Conservation (phyloP, 73 alveolate genomes). For the Stentor roeselii region DNA sequence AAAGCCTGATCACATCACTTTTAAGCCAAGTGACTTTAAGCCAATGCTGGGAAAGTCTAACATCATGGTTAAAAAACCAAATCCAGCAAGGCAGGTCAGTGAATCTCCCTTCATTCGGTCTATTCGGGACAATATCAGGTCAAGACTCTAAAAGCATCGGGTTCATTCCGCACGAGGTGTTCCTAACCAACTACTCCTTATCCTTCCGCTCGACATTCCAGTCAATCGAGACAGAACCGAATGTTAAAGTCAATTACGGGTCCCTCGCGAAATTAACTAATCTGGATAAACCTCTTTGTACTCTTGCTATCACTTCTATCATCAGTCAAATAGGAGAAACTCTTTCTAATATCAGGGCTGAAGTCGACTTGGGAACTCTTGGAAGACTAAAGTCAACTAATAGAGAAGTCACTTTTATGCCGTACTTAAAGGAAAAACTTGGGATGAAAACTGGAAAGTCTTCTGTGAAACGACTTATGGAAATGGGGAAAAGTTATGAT, state of each 20-base stretch:
- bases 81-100: slow-evolving; percentile 56
- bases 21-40: slow-evolving; percentile 59
- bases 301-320: slow-evolving; percentile 37
- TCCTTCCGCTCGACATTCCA: slow-evolving; percentile 29
- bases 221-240: slow-evolving; percentile 43
- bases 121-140: slow-evolving; percentile 46
- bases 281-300: slow-evolving; percentile 48
- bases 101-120: slow-evolving; percentile 38
- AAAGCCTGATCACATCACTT: slow-evolving; percentile 47
- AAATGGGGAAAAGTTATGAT: slow-evolving; percentile 3
- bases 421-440: slow-evolving; percentile 48
- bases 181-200: slow-evolving; percentile 45
- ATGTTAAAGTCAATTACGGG: slow-evolving; percentile 59
- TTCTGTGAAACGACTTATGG: slow-evolving; percentile 66
- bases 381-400: slow-evolving; percentile 51
- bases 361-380: slow-evolving; percentile 47
- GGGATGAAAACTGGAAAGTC: slow-evolving; percentile 55
- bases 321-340: slow-evolving; percentile 56
- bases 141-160: slow-evolving; percentile 43
- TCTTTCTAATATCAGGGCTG: slow-evolving; percentile 46
- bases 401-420: slow-evolving; percentile 47
- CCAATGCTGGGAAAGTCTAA: slow-evolving; percentile 50
- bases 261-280: slow-evolving; percentile 53
- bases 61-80: slow-evolving; percentile 54
- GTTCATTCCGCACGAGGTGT: slow-evolving; percentile 38